Evolutionary conservation across 176 grass and related monocot genomes (phyloP), one percentile per base, ranked within the genome.

Genomic region (sorghum (Sorghum bicolor)): DNA sequence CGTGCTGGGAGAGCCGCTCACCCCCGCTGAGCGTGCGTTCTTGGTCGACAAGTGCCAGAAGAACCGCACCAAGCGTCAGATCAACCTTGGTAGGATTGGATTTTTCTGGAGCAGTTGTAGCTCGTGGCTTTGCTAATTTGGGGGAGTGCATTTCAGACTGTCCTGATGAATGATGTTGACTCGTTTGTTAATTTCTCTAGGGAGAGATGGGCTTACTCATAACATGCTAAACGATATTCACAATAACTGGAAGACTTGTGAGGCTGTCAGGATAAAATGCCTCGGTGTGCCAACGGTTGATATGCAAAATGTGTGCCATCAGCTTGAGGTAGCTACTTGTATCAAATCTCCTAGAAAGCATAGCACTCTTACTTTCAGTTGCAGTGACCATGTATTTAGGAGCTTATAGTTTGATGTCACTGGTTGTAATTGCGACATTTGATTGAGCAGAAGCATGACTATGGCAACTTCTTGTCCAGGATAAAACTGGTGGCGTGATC

Each of bases 211-310:
- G n/a, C 87, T 98, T 67, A 98, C 95, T 63, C 95, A 98, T 47
- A 98, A 98, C 84, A 98, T 95, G 96, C 88, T 98, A n/a, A 92
- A 92, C 83, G 96, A 98, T 69, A 90, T 93, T 60, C 92, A 98
- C 39, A 98, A 95, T 47, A 88, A 95, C 70, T 95, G 93, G 93
- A 95, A 95, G 74, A 81, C 74, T 36, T 83, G 79, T 5, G 92
- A 98, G 20, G 92, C 76, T 2, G 77, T 98, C 17, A 92, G 96
- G 76, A 81, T 98, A 61, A 98, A 98, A 85, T 98, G 95, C 79
- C 88, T 98, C 4, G 95, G 95, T 19, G 91, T 98, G 63, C 92
- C 95, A 12, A 98, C 92, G 0, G 79, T 95, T 69, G 95, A 95
- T 80, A 98, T 98, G 95, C 79, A 95, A 25, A 98, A 98, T 70